Conservation (phyloP, 2,329 filamentous ascomycete genomes). For the Hypoxylon sp. region DNA sequence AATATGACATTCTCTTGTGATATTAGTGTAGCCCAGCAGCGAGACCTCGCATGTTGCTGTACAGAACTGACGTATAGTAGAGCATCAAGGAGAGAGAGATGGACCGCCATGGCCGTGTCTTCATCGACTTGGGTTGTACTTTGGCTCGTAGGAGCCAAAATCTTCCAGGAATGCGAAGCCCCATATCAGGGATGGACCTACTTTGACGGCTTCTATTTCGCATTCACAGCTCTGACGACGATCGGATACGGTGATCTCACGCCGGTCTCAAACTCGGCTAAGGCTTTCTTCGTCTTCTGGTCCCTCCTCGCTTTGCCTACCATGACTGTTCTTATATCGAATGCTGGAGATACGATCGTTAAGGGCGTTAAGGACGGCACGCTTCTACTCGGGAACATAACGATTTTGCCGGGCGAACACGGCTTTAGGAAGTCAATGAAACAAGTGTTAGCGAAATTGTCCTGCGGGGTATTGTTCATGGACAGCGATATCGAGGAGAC, state of each 20-base stretch:
- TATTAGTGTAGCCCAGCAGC: neutral
- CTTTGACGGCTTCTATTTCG: conserved; percentile 87
- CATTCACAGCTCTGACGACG: conserved; percentile 85
- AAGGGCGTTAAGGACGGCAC: conserved; percentile 70
- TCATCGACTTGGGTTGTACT: conserved; percentile 77
- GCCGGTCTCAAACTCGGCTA: conserved; percentile 82
- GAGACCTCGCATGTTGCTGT: neutral
- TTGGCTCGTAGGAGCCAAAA: conserved; percentile 84
- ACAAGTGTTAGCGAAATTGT: conserved; percentile 60
- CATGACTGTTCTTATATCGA: conserved; percentile 87
- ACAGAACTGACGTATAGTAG: conserved; percentile 53
- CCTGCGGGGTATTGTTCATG: conserved; percentile 60
- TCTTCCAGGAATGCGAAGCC: conserved; percentile 73
- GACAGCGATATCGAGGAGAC: conserved; percentile 57
- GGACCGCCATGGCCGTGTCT: conserved; percentile 80
- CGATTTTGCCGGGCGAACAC: conserved; percentile 71
- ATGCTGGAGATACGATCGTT: conserved; percentile 88
- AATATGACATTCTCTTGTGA: neutral
- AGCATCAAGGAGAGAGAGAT: conserved; percentile 76
- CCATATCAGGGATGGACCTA: conserved; percentile 76
- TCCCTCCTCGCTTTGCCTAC: conserved; percentile 87
- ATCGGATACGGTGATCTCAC: conserved; percentile 89
- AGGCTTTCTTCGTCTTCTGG: conserved; percentile 95
- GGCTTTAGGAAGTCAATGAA: conserved; percentile 64
- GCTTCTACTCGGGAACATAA: conserved; percentile 69